A percentile compares a stretch with the other conserved stretches of the same genome.
Evolutionary conservation across 805 yeast genomes (phyloP).

Genomic region (Spencermartinsiella europaea): DNA sequence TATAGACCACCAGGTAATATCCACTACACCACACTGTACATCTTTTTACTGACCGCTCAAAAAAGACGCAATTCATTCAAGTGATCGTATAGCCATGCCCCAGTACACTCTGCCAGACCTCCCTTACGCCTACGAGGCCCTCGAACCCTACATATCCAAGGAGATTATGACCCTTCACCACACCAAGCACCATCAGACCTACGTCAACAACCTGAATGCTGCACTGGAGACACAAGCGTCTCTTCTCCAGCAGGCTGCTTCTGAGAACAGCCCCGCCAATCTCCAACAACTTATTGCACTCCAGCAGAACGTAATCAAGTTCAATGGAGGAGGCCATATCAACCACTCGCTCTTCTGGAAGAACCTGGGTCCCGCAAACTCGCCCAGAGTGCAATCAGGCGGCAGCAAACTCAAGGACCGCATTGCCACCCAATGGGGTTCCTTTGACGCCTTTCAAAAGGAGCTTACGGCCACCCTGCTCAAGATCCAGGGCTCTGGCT

Average conservation of each 20-base stretch:
- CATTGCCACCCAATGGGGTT: constrained; percentile 60
- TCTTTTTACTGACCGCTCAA: too few species aligned
- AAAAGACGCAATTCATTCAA: too few species aligned
- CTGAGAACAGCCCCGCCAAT: too few species aligned
- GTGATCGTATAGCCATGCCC: too few species aligned
- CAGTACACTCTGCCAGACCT: constrained; percentile 16
- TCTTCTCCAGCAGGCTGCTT: too few species aligned
- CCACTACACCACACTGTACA: too few species aligned
- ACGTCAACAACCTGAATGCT: constrained; percentile 75
- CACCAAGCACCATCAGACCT: constrained; percentile 85
- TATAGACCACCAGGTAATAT: too few species aligned
- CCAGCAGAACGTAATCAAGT: constrained; percentile 70
- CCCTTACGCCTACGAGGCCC: constrained; percentile 19
- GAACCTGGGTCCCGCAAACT: constrained; percentile 69
- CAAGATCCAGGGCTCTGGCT: constrained; percentile 88
- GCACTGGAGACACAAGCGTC: constrained; percentile 64
- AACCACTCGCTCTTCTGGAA: constrained; percentile 85
- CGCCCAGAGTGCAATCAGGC: constrained; percentile 48
- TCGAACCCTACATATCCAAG: constrained; percentile 21
- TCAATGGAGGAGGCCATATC: constrained; percentile 86
- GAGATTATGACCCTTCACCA: constrained; percentile 46
- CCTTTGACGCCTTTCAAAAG: constrained; percentile 57
- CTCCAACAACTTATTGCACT: too few species aligned
- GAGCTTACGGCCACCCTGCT: constrained; percentile 65
- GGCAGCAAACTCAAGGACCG: constrained; percentile 51